These are phyloP conservation scores for Amniculicola lignicola DNA, from an alignment of 495 filamentous ascomycete species.

Conservation along the genomic window DNA sequence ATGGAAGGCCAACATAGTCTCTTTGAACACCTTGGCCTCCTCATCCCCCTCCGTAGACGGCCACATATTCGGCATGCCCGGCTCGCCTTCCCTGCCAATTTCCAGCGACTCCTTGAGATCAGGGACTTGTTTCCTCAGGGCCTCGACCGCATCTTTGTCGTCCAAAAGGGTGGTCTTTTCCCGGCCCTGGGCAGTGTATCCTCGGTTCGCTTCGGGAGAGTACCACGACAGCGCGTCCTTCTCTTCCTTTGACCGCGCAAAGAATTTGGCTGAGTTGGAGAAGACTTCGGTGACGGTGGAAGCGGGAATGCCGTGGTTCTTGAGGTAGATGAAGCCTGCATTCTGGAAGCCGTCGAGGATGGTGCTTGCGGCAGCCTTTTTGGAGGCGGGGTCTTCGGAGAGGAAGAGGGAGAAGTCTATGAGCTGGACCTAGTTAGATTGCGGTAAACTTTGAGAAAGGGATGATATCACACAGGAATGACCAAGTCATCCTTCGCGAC, in stretches of 20 bases:
- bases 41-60: constrained; percentile 58
- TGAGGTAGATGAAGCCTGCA: constrained; percentile 89
- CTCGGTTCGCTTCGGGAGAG: constrained; percentile 46
- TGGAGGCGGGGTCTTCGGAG: constrained; percentile 58
- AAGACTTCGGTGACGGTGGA: constrained; percentile 56
- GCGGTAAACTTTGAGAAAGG: not conserved
- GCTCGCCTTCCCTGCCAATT: constrained; percentile 72
- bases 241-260: constrained; percentile 61
- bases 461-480: constrained; percentile 29
- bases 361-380: constrained; percentile 61
- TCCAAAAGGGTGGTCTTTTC: constrained; percentile 69
- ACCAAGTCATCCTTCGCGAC: constrained; percentile 34
- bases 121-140: constrained; percentile 56
- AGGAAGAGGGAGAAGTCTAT: constrained; percentile 83
- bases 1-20: constrained; percentile 71
- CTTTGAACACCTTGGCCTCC: constrained; percentile 63
- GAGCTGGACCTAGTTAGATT: constrained; percentile 47
- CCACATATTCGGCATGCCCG: constrained; percentile 74
- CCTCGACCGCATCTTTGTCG: constrained; percentile 57
- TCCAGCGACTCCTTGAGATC: constrained; percentile 85
- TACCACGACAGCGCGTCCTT: constrained; percentile 57
- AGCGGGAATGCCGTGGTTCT: constrained; percentile 67
- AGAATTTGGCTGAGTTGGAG: constrained; percentile 70
- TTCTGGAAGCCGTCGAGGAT: constrained; percentile 78
- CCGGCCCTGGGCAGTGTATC: constrained; percentile 70